A percentile compares a stretch with the other conserved stretches of the same genome.
These are phyloP conservation scores for Pseudevernia furfuracea DNA, from an alignment of 495 filamentous ascomycete species.

Conservation along the genomic window DNA sequence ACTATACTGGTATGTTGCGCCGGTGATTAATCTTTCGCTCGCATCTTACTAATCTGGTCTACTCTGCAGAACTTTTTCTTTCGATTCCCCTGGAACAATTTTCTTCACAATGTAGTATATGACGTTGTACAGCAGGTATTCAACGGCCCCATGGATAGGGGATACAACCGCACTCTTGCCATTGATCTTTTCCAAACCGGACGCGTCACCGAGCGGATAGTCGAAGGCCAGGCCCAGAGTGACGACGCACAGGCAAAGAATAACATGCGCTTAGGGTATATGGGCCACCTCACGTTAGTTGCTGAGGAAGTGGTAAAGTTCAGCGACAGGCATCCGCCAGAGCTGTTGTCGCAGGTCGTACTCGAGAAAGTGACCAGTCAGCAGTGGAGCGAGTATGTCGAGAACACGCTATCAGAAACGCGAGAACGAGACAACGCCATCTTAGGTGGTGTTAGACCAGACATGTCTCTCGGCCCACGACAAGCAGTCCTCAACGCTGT, in stretches of 20 bases:
- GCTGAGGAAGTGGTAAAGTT: conserved; percentile 99
- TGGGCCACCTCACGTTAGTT: conserved; percentile 96
- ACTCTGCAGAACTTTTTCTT: conserved; percentile 80
- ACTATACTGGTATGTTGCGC: conserved; percentile 72
- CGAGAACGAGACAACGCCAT: conserved; percentile 96
- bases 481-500: conserved; percentile 58
- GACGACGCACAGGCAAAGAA: conserved; percentile 72
- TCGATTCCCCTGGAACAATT: conserved; percentile 99
- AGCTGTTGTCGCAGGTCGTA: conserved; percentile 74
- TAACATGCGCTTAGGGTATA: conserved; percentile 92
- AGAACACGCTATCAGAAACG: conserved; percentile 87
- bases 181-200: conserved; percentile 88
- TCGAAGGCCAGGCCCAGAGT: conserved; percentile 78
- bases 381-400: conserved; percentile 92
- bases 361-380: conserved; percentile 79
- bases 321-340: conserved; percentile 84
- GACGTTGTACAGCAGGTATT: conserved; percentile 99
- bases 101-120: conserved; percentile 98
- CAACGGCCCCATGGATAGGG: conserved; percentile 94
- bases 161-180: conserved; percentile 86
- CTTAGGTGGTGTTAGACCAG: conserved; percentile 90
- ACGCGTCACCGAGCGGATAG: conserved; percentile 81
- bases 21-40: not conserved
- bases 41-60: conserved; percentile 12
- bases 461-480: conserved; percentile 64